These are phyloP conservation scores for Dipodascopsis uninucleata DNA, from an alignment of 805 yeast species.

Conservation along the genomic window DNA sequence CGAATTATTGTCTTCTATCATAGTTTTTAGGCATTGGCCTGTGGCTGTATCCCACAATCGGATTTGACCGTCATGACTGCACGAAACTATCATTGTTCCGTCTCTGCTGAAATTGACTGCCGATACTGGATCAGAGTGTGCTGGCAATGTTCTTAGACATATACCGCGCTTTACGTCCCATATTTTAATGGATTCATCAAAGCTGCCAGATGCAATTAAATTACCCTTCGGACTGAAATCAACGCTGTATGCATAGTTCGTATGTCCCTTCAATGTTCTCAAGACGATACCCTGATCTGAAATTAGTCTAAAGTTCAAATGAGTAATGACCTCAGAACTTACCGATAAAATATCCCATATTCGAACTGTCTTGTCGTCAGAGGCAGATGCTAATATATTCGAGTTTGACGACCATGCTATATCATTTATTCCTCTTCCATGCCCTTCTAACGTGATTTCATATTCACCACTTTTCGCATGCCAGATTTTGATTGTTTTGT, in stretches of 20 bases:
- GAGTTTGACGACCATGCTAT: constrained; percentile 75
- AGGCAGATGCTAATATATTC: constrained; percentile 70
- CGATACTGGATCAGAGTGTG: constrained; percentile 88
- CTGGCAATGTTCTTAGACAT: constrained; percentile 74
- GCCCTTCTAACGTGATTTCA: constrained; percentile 48
- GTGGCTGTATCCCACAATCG: constrained; percentile 82
- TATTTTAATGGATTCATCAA: constrained; percentile 85
- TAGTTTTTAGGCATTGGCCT: constrained; percentile 88
- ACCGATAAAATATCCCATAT: constrained; percentile 61
- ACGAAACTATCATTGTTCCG: constrained; percentile 77
- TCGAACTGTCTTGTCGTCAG: constrained; percentile 78
- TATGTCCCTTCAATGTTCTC: constrained; percentile 64
- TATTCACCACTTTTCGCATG: constrained; percentile 41
- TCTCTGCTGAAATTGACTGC: constrained; percentile 71
- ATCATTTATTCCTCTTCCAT: constrained; percentile 68
- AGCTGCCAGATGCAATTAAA: constrained; percentile 71
- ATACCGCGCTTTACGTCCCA: constrained; percentile 81
- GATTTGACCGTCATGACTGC: constrained; percentile 86
- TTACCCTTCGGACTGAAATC: constrained; percentile 72
- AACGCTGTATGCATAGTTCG: constrained; percentile 75
- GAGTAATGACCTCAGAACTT: constrained; percentile 31
- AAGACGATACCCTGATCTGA: constrained; percentile 28
- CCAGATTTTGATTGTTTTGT: constrained; percentile 59
- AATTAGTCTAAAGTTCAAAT: neutral
- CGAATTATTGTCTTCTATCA: constrained; percentile 68